phyloP scores from a whole-genome alignment of 108 stramenopile genomes.

The Nitzschia sp. region DNA sequence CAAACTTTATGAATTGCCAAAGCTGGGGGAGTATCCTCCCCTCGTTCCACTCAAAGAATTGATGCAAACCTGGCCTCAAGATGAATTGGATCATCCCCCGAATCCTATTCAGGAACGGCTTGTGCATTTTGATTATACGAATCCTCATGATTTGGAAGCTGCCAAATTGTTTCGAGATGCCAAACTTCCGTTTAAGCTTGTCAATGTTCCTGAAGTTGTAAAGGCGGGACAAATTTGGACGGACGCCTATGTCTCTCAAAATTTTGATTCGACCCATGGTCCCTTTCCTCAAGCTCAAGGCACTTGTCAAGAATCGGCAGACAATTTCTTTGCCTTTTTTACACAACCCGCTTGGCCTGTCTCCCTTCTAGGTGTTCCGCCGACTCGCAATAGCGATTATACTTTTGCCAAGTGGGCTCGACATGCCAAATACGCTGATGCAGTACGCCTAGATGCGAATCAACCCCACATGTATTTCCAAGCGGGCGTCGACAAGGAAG shows the following conservation, averaged over 20 bases:
- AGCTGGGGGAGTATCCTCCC: slow-evolving; percentile 63
- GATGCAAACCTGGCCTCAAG: slow-evolving; percentile 78
- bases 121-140: slow-evolving; percentile 78
- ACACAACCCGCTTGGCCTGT: slow-evolving; percentile 53
- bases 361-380: slow-evolving; percentile 61
- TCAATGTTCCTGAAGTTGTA: slow-evolving; percentile 80
- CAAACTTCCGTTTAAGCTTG: slow-evolving; percentile 82
- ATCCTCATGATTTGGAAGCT: slow-evolving; percentile 55
- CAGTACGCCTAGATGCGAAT: slow-evolving; percentile 44
- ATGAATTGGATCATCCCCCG: slow-evolving; percentile 66
- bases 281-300: slow-evolving; percentile 41
- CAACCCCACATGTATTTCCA: slow-evolving; percentile 85
- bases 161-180: slow-evolving; percentile 70
- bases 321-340: slow-evolving; percentile 88
- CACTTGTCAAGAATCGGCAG: slow-evolving; percentile 62
- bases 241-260: slow-evolving; percentile 71
- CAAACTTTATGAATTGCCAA: slow-evolving; percentile 46
- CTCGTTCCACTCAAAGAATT: slow-evolving; percentile 56
- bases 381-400: slow-evolving; percentile 68
- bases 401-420: slow-evolving; percentile 67
- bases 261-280: slow-evolving; percentile 42
- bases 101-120: slow-evolving; percentile 53
- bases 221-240: slow-evolving; percentile 75
- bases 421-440: slow-evolving; percentile 82
- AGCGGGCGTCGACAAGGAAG: slow-evolving; percentile 63